phyloP scores from a whole-genome alignment of 768 basidiomycete species.

The Calocera cornea region DNA sequence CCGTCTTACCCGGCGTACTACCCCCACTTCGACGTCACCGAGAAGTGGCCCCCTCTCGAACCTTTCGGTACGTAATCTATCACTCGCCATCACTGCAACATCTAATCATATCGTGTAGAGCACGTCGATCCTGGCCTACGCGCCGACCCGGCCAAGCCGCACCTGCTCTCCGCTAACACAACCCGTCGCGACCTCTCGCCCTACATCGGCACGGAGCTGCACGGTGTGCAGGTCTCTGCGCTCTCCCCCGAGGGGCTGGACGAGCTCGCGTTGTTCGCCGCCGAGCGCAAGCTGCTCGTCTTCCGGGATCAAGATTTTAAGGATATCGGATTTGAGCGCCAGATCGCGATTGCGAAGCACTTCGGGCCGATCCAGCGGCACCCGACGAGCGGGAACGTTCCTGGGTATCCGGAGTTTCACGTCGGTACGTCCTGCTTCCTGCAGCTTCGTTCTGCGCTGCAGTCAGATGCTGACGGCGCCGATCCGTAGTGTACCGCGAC shows the following conservation, averaged over 20 bases:
- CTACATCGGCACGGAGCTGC: slow-evolving; percentile 39
- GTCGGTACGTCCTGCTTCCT: slow-evolving; percentile 30
- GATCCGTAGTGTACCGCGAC: slow-evolving; percentile 38
- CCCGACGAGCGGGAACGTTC: slow-evolving; percentile 34
- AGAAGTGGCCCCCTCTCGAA: slow-evolving; percentile 40
- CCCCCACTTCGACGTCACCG: slow-evolving; percentile 33
- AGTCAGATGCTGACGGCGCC: not conserved
- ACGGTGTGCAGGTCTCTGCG: slow-evolving; percentile 40
- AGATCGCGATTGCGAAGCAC: slow-evolving; percentile 37
- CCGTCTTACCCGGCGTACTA: slow-evolving; percentile 39
- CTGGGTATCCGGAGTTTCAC: slow-evolving; percentile 46
- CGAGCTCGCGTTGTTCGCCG: slow-evolving; percentile 39
- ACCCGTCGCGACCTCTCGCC: slow-evolving; percentile 33
- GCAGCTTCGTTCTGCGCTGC: not conserved
- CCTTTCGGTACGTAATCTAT: slow-evolving; percentile 29
- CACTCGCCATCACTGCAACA: not conserved
- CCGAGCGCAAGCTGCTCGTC: slow-evolving; percentile 40
- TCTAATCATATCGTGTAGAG: slow-evolving; percentile 21
- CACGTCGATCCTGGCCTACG: slow-evolving; percentile 33
- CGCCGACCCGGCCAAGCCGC: slow-evolving; percentile 39
- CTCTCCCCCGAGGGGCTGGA: slow-evolving; percentile 40
- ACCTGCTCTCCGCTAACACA: slow-evolving; percentile 33
- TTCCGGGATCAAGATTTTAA: slow-evolving; percentile 53
- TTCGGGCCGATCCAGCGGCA: slow-evolving; percentile 22
- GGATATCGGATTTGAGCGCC: slow-evolving; percentile 38